Evolutionary conservation across 352 stramenopile genomes (phyloP), one percentile per base, ranked within the genome.

Genomic region (Phytophthora ramorum): DNA sequence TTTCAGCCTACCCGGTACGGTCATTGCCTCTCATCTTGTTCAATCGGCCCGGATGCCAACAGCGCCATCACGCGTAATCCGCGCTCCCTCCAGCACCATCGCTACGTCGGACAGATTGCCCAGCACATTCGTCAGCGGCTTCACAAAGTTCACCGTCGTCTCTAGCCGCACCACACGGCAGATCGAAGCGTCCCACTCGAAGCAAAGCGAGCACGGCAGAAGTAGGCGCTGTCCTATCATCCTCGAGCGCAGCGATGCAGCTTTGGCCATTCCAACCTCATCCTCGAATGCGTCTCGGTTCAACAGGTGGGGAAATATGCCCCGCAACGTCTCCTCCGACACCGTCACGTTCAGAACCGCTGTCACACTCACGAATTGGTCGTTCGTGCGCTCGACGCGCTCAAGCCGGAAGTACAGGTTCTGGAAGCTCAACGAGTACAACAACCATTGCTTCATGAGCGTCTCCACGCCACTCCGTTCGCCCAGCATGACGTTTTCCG

Each of bases 321-420:
- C 6, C 6, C 8, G 8, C 1, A 74, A 24, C 6, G 66, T 70
- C 7, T 32, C 43, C 4, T 50, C 46, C 7, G 54, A 46, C 13
- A 68, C 38, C 1, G 24, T 53, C 44, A 63, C 40, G 9, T 41
- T 63, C n/a, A 74, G 26, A 13, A 22, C 28, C 7, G 55, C 57
- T 2, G 16, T 19, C 35, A 43, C 63, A 38, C 32, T 59, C 17
- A 71, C 38, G 20, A 75, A 66, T 4, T 41, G 37, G 24, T 60
- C 51, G 16, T 14, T 60, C 7, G 28, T 37, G 5, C 51, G 54
- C 5, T 64, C 61, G 38, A 85, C 67, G 10, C 35, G 7, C 24
- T 73, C 37, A 12, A 77, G 28, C 32, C 76, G 61, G 35, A 79
- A 65, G 40, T 70, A 65, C 6, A 81, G 26, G 28, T 52, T 71